Base-by-base conservation (phyloP, 352 stramenopile genomes). In the Labyrinthula sp. region DNA sequence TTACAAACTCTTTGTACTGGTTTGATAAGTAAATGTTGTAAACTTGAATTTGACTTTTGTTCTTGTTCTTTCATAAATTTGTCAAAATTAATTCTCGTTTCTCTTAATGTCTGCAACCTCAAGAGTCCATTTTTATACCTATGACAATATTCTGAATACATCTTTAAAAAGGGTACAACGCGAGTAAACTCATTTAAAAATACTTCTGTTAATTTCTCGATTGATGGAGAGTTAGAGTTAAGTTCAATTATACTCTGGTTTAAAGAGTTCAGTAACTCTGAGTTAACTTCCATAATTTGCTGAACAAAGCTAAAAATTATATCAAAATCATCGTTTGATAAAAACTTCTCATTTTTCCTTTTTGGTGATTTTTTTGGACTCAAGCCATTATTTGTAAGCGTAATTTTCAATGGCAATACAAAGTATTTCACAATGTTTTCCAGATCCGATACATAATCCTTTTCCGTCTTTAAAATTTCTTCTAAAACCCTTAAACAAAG, bases 111-210 rank as follows among this genome's bases (percentile, higher is more conserved):
- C 14, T 1, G 39, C 7, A 57, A 1, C 3, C 21, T 8, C 24
- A 58, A 40, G 9, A 56, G 29, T 3, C 41, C 40, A 10, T 30
- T 27, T n/a, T 20, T 57, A 46, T 57, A 57, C 21, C 57, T 29
- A 14, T 56, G 48, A 30, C 48, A 57, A 31, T 57, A 57, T 6
- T 46, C 46, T 27, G 45, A 48, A 24, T 57, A 57, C 48, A 57
- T 56, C 20, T 55, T 56, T 20, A 57, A 57, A 9, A 57, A 57
- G 14, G 46, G 48, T 27, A 56, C 33, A 21, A 57, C 41, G 7
- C 38, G 31, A 7, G 27, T 20, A 17, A 57, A 57, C 26, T 52
- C 48, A 14, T 59, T 37, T 3, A 46, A 40, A 27, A 57, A 58
- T 14, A 58, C 40, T 23, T 36, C 40, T 10, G 41, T 25, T 10